Conservation (phyloP, 805 yeast species). For the Metschnikowia kunwiensis region DNA sequence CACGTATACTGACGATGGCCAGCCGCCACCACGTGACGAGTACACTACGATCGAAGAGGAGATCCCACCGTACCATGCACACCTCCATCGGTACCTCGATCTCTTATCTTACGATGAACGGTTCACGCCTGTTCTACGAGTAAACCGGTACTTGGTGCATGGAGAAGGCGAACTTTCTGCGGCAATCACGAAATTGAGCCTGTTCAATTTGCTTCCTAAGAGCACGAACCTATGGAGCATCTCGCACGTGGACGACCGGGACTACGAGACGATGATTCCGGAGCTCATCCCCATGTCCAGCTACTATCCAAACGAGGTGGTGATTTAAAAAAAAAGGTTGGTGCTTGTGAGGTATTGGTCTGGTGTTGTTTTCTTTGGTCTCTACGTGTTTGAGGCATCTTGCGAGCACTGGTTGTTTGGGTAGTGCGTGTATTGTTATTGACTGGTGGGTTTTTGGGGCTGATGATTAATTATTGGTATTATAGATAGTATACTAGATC, state of each 20-base stretch:
- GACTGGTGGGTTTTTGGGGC: too few species aligned
- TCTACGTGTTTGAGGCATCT: too few species aligned
- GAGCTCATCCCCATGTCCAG: constrained; percentile 15
- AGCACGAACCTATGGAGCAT: constrained; percentile 23
- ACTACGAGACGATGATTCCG: constrained; percentile 26
- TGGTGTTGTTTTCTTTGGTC: too few species aligned
- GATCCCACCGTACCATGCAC: constrained; percentile 23
- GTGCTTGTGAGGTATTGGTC: neutral
- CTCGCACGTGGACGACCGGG: constrained; percentile 24
- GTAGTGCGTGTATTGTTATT: too few species aligned
- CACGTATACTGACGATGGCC: neutral
- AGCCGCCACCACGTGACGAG: constrained; percentile 14
- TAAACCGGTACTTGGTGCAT: constrained; percentile 21
- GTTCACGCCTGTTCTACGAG: constrained; percentile 23
- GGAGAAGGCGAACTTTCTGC: constrained; percentile 17
- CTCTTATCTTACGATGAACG: constrained; percentile 26
- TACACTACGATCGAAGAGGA: constrained; percentile 14
- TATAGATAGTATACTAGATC: too few species aligned
- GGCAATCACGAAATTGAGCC: constrained; percentile 22
- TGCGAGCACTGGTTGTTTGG: too few species aligned
- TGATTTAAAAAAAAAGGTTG: neutral
- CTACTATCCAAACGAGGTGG: neutral
- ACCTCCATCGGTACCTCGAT: constrained; percentile 21
- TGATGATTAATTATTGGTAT: too few species aligned
- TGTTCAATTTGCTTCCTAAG: constrained; percentile 23